Percentiles rank a stretch among this genome's conserved stretches.
Evolutionary conservation across 352 stramenopile genomes (phyloP).

Genomic region (Achlya hypogyna): DNA sequence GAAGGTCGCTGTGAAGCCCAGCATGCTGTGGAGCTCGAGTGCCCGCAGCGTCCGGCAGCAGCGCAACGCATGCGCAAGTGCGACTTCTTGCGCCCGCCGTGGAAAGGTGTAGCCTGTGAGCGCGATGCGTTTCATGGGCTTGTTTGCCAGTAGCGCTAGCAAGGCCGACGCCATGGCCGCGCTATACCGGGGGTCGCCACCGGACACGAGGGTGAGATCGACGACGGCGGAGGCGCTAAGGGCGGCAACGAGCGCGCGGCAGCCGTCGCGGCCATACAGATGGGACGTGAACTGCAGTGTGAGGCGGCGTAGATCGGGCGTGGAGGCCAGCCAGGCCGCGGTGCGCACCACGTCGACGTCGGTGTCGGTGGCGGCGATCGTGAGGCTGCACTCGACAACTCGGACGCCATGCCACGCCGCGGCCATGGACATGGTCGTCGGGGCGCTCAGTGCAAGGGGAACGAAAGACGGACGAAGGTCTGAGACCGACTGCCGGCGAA

Average conservation of each 20-base stretch:
- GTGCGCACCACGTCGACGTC: neutral
- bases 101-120: neutral
- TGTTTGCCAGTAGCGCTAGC: neutral
- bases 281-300: neutral
- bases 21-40: neutral
- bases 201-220: neutral
- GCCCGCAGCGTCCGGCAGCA: neutral
- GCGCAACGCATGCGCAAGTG: neutral
- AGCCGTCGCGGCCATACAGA: neutral
- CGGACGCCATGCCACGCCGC: neutral
- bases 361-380: neutral
- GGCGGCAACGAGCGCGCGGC: neutral
- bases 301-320: neutral
- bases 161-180: neutral
- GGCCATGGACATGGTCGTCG: neutral
- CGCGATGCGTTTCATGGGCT: neutral
- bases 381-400: neutral
- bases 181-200: neutral
- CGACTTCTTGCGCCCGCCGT: neutral
- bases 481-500: neutral
- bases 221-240: neutral
- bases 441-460: neutral
- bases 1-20: neutral
- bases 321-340: neutral
- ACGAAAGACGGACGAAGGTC: neutral